phyloP scores from a whole-genome alignment of 164 flowering plant species.

The Vitis labrusca region DNA sequence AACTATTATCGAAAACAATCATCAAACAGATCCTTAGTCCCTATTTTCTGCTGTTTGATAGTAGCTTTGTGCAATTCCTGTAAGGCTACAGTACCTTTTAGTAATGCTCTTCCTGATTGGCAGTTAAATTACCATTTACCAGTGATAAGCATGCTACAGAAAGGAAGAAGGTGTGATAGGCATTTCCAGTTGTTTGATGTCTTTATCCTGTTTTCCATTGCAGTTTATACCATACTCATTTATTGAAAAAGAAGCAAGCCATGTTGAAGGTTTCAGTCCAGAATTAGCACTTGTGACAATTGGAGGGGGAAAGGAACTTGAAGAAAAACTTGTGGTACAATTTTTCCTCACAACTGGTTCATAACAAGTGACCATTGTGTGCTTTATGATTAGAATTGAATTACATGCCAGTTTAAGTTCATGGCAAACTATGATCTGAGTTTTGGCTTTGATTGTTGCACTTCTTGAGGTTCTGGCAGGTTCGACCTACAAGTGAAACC shows the following conservation, averaged over 20 bases:
- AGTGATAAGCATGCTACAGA: no score
- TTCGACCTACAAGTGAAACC: conserved; percentile 99
- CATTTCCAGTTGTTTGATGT: background rate
- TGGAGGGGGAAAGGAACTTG: conserved; percentile 98
- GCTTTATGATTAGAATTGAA: background rate
- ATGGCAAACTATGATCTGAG: conserved; percentile 30
- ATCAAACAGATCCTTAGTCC: no score
- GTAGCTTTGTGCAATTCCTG: no score
- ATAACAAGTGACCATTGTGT: background rate
- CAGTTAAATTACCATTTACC: no score
- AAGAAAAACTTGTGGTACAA: conserved; percentile 97
- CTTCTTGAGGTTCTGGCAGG: conserved; percentile 91
- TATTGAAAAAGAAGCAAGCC: conserved; percentile 99
- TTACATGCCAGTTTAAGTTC: conserved; percentile 3
- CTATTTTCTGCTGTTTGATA: no score
- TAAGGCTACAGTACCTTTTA: no score
- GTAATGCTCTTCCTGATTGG: no score
- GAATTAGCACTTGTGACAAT: conserved; percentile 95
- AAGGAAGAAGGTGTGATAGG: no score
- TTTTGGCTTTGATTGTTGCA: conserved; percentile 63
- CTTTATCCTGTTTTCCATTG: conserved; percentile 12
- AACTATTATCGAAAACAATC: no score
- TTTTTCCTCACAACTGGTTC: background rate
- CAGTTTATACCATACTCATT: conserved; percentile 98
- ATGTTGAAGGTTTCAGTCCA: conserved; percentile 98